Evolutionary conservation across 2,329 filamentous ascomycete genomes (phyloP).

Genomic region (Ophiocordyceps sinensis): DNA sequence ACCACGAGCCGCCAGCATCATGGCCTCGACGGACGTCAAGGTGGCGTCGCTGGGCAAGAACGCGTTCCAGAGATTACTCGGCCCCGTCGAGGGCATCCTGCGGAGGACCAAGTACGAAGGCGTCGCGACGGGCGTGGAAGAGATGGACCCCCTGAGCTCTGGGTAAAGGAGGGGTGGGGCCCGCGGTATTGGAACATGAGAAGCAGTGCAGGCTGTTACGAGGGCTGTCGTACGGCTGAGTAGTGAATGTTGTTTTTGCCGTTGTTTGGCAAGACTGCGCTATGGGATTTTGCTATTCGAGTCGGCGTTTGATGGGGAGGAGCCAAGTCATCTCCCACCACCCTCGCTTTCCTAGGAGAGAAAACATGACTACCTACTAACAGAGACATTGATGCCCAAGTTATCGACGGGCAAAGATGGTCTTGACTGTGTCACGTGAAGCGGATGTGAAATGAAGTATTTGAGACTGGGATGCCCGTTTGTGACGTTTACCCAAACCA

Average conservation of each 20-base stretch:
- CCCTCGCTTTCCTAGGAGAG: slow-evolving; percentile 19
- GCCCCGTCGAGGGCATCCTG: slow-evolving; percentile 91
- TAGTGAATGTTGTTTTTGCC: background rate
- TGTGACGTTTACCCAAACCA: background rate
- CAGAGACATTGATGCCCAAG: slow-evolving; percentile 8
- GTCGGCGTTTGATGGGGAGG: slow-evolving; percentile 13
- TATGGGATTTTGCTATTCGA: background rate
- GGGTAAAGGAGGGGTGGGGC: slow-evolving; percentile 8
- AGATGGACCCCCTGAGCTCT: slow-evolving; percentile 49
- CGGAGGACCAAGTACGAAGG: slow-evolving; percentile 55
- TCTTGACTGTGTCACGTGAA: background rate
- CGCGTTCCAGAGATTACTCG: slow-evolving; percentile 84
- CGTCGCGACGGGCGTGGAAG: slow-evolving; percentile 47
- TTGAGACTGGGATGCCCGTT: too few species aligned
- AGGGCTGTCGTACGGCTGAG: too few species aligned
- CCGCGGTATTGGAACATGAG: background rate
- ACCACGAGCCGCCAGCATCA: slow-evolving; percentile 77
- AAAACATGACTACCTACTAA: slow-evolving; percentile 18
- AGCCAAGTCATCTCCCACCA: slow-evolving; percentile 9
- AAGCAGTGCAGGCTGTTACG: background rate
- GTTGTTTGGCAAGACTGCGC: background rate
- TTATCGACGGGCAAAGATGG: background rate
- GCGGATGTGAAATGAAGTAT: background rate
- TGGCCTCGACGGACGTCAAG: slow-evolving; percentile 77
- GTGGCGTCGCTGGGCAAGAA: slow-evolving; percentile 85